phyloP scores from a whole-genome alignment of 352 stramenopile species.

The Phytophthora multivora region DNA sequence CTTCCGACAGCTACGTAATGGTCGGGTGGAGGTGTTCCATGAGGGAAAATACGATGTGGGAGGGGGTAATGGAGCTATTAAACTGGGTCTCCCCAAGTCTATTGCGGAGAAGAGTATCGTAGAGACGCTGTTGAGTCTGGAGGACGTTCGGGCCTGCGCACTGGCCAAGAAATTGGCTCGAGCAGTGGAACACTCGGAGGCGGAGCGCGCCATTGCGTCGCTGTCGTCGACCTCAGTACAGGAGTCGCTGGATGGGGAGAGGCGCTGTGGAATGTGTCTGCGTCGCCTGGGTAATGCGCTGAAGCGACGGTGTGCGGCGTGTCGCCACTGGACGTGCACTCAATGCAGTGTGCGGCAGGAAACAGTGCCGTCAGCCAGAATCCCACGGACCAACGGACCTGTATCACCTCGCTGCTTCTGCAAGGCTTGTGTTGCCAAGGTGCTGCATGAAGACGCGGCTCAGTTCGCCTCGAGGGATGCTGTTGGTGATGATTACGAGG shows the following conservation, averaged over 20 bases:
- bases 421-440: conserved; percentile 54
- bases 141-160: conserved; percentile 48
- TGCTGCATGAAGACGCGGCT: conserved; percentile 56
- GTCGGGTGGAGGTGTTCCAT: conserved; percentile 68
- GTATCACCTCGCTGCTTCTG: conserved; percentile 61
- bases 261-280: conserved; percentile 62
- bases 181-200: conserved; percentile 39
- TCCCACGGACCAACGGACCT: conserved; percentile 1
- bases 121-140: conserved; percentile 47
- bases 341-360: conserved; percentile 59
- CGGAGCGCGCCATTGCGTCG: conserved; percentile 27
- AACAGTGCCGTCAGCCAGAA: conserved; percentile 34
- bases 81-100: conserved; percentile 40
- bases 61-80: conserved; percentile 29
- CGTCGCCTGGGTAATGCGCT: conserved; percentile 29
- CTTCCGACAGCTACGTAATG: conserved; percentile 62
- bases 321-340: conserved; percentile 39
- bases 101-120: conserved; percentile 54
- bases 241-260: conserved; percentile 38
- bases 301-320: conserved; percentile 56
- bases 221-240: conserved; percentile 40
- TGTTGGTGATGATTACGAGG: conserved; percentile 21
- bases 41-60: conserved; percentile 59
- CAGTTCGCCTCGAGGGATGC: conserved; percentile 54
- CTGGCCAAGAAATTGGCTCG: conserved; percentile 68